Conservation (phyloP, 805 yeast genomes). For the Cyberlindnera euphorbiae region DNA sequence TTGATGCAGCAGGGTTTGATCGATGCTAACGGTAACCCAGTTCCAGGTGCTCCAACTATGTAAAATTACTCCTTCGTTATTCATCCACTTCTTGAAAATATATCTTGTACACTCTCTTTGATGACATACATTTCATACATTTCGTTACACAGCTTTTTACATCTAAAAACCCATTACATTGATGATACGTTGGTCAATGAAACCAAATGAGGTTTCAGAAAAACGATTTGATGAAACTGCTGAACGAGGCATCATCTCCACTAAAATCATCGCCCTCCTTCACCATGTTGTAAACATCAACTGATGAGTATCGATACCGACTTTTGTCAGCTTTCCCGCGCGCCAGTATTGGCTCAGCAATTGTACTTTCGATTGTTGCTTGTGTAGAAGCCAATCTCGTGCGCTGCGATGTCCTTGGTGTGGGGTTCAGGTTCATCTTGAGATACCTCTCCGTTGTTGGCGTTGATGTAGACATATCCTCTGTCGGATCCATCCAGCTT, state of each 20-base stretch:
- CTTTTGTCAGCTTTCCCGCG: conserved; percentile 1
- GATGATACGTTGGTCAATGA: too few relatives aligned
- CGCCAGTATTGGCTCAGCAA: conserved; percentile 15
- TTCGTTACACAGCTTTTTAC: too few relatives aligned
- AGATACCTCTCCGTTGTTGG: conserved; percentile 22
- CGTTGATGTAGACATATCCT: conserved; percentile 14
- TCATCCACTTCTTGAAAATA: background rate
- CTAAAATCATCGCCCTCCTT: conserved; percentile 8
- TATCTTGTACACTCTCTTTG: conserved; percentile 1
- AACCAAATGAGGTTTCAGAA: too few relatives aligned
- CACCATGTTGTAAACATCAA: conserved; percentile 23
- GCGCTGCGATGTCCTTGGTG: conserved; percentile 5
- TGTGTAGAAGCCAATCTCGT: background rate
- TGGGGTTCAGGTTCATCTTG: conserved; percentile 22
- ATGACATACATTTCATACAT: background rate
- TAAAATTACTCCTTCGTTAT: too few relatives aligned
- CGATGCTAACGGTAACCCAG: conserved; percentile 82
- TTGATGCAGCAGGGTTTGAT: conserved; percentile 85
- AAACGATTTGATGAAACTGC: conserved; percentile 20
- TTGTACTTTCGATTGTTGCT: conserved; percentile 3
- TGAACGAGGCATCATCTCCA: conserved; percentile 15
- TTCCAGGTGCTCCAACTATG: conserved; percentile 69
- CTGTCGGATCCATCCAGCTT: conserved; percentile 50
- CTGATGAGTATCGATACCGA: conserved; percentile 19
- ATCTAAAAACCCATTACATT: too few relatives aligned